Conservation (phyloP, 1,284 basidiomycete species). For the Ceratobasidium sp. region DNA sequence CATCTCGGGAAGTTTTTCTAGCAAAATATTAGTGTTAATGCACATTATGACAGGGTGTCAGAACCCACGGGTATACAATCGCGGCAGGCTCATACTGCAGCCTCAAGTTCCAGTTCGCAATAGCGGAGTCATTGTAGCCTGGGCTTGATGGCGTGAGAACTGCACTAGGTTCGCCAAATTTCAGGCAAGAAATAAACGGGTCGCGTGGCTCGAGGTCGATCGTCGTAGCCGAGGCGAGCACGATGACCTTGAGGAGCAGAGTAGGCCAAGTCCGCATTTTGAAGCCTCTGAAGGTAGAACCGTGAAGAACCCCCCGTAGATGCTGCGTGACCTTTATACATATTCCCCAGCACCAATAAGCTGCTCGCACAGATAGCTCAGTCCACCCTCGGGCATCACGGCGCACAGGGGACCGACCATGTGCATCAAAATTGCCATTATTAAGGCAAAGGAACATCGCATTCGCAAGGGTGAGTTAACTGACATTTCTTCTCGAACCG, state of each 20-base stretch:
- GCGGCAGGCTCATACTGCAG: constrained; percentile 44
- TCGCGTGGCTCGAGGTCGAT: neutral
- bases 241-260: constrained; percentile 9
- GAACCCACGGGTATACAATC: constrained; percentile 47
- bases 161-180: neutral
- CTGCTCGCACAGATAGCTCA: neutral
- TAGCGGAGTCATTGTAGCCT: neutral
- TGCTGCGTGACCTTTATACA: neutral
- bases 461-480: neutral
- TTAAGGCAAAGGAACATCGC: neutral
- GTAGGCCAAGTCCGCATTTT: neutral
- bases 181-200: constrained; percentile 7
- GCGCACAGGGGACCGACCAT: neutral
- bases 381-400: constrained; percentile 8
- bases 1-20: constrained; percentile 37
- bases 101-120: constrained; percentile 44
- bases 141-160: constrained; percentile 6
- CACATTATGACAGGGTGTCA: neutral
- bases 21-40: neutral
- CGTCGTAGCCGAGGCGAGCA: neutral
- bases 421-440: neutral
- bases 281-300: neutral
- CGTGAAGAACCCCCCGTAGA: neutral
- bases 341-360: neutral
- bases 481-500: constrained; percentile 2